Evolutionary conservation across 768 basidiomycete genomes (phyloP).

Genomic region (Boletus rubescentipes): DNA sequence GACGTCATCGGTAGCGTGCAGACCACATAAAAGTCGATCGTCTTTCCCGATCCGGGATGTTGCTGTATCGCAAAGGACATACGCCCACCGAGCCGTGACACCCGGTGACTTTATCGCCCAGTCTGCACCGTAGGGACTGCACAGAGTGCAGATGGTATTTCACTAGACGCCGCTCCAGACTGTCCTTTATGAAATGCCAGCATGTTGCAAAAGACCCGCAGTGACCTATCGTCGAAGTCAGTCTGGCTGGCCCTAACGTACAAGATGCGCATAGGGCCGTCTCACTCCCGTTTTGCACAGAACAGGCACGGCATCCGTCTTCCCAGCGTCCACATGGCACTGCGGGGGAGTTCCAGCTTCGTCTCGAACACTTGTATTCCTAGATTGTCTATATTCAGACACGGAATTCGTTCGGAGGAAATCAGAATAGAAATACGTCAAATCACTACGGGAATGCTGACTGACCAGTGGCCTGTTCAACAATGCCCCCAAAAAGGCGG

Average conservation of each 20-base stretch:
- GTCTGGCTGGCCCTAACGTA: neutral
- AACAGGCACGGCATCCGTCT: conserved; percentile 14
- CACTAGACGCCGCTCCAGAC: conserved; percentile 12
- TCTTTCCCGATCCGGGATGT: conserved; percentile 20
- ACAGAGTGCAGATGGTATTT: neutral
- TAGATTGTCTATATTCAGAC: conserved; percentile 19
- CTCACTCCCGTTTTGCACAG: conserved; percentile 7
- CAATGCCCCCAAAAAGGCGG: conserved; percentile 7
- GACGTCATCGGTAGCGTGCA: conserved; percentile 17
- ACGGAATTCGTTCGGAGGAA: conserved; percentile 17
- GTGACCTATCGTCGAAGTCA: conserved; percentile 25
- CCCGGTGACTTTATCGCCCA: conserved; percentile 22
- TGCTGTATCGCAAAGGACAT: conserved; percentile 15
- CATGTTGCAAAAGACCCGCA: neutral
- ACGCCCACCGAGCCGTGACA: conserved; percentile 25
- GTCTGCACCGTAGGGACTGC: conserved; percentile 4
- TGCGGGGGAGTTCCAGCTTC: conserved; percentile 9
- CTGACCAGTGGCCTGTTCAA: conserved; percentile 11
- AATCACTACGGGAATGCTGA: conserved; percentile 29
- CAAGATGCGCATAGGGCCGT: too few relatives aligned
- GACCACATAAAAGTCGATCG: conserved; percentile 16
- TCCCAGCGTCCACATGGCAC: conserved; percentile 18
- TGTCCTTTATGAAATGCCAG: conserved; percentile 10
- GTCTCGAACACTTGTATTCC: conserved; percentile 10
- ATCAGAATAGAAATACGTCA: conserved; percentile 27